These are phyloP conservation scores for Lentinula edodes DNA, from an alignment of 768 basidiomycete species.

Conservation along the genomic window DNA sequence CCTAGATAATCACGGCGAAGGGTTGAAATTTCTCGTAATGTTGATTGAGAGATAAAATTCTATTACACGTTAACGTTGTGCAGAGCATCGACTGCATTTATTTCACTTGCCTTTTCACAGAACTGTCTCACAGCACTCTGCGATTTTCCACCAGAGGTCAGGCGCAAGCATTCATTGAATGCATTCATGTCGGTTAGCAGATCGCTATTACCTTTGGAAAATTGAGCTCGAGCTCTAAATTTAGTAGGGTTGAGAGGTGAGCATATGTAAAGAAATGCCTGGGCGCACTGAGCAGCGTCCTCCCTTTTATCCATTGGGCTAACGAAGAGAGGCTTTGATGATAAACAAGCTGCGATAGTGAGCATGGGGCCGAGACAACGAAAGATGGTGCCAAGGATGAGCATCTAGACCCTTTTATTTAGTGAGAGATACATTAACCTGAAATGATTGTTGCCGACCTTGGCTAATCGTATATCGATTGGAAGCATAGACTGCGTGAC, in stretches of 20 bases:
- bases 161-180: slow-evolving; percentile 55
- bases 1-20: slow-evolving; percentile 75
- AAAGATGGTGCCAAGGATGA: slow-evolving; percentile 80
- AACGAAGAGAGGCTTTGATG: slow-evolving; percentile 82
- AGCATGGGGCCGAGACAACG: slow-evolving; percentile 76
- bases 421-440: background rate
- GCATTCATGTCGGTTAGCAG: slow-evolving; percentile 78
- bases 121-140: slow-evolving; percentile 45
- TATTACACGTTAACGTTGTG: slow-evolving; percentile 19
- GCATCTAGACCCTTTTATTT: slow-evolving; percentile 54
- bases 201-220: slow-evolving; percentile 69
- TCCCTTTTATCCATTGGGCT: slow-evolving; percentile 81
- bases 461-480: slow-evolving; percentile 80
- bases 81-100: background rate
- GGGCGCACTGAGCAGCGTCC: slow-evolving; percentile 61
- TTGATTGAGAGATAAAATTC: slow-evolving; percentile 78
- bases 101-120: slow-evolving; percentile 57
- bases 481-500: slow-evolving; percentile 68
- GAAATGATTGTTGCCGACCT: slow-evolving; percentile 38
- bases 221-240: slow-evolving; percentile 64
- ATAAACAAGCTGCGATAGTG: slow-evolving; percentile 77
- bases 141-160: slow-evolving; percentile 47
- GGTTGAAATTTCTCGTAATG: slow-evolving; percentile 72
- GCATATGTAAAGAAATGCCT: background rate
- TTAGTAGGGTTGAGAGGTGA: too few relatives aligned